Evolutionary conservation across 2,329 filamentous ascomycete genomes (phyloP), one percentile per base, ranked within the genome.

Genomic region (Daldinia sp.): DNA sequence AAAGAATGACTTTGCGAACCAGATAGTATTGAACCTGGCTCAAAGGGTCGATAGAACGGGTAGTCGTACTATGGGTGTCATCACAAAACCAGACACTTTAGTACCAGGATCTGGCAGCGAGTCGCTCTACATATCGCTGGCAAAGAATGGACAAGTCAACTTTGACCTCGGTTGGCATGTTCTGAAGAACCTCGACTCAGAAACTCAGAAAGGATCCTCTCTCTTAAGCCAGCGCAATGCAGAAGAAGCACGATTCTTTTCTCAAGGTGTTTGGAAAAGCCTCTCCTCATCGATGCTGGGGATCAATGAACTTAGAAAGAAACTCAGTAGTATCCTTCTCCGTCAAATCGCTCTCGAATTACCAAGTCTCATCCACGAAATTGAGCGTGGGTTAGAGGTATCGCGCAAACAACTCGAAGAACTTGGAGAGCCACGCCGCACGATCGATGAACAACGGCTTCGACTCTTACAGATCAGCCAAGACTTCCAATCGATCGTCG

Each of bases 1-100:
- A 0, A 83, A 82, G 52, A 81, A 81, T 34, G 84, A 90, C 54
- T 82, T 82, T 66, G 83, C 84, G 4, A 83, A 87, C 29, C 88
- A 91, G 68, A 76, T 80, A 8, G 82, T 91, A 3, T 75, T 86
- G 0, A 78, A 83, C 10, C 70, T 81, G 39, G 79, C 85, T 10
- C 80, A 83, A 5, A 48, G 59, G 1, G 62, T 66, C 0, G 65
- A 73, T 49, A 66, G 71, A 8, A 65, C 74, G 6, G 79, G 80
- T 3, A 66, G 65, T 3, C 79, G 82, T 6, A 85, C 83, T 6
- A 72, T 85, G 10, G 82, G 82, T 2, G 69, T 85, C 34, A 81
- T 85, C 63, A 85, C 82, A 0, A 84, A 85, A 63, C 81, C 81
- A 0, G 82, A 85, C 56, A 70, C 68, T 1, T 57, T 76, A 17